A percentile compares a stretch with the other conserved stretches of the same genome.
Evolutionary conservation across 1,139 yeast species (phyloP).

Genomic region (Keqinozyma sinolaborantium): DNA sequence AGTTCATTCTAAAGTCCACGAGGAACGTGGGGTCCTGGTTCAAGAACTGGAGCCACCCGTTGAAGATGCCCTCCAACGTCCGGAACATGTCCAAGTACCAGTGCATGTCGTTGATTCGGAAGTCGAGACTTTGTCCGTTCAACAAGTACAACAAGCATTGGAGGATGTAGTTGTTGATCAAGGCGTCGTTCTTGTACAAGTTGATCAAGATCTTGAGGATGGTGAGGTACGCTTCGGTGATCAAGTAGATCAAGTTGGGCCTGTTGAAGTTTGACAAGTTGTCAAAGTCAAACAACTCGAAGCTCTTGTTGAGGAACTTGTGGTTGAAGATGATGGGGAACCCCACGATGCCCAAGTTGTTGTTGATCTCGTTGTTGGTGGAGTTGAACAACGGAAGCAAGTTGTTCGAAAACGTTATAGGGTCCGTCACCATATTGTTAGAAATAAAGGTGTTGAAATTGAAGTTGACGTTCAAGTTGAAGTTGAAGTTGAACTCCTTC

Average conservation of each 20-base stretch:
- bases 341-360: conserved; percentile 40
- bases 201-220: conserved; percentile 29
- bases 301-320: conserved; percentile 16
- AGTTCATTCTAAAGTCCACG: conserved; percentile 6
- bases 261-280: conserved; percentile 4
- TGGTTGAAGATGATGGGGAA: conserved; percentile 42
- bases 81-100: conserved; percentile 12
- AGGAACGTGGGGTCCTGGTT: not conserved
- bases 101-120: conserved; percentile 6
- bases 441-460: conserved; percentile 9
- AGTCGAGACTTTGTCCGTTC: conserved; percentile 12
- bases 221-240: conserved; percentile 40
- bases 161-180: conserved; percentile 24
- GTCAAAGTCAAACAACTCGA: conserved; percentile 4
- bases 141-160: conserved; percentile 26
- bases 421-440: conserved; percentile 9
- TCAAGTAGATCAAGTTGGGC: conserved; percentile 16
- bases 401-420: conserved; percentile 9
- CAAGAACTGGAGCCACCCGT: conserved; percentile 14
- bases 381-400: conserved; percentile 20
- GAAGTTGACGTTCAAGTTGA: conserved; percentile 8
- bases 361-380: conserved; percentile 27
- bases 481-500: conserved; percentile 31
- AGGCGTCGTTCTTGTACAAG: conserved; percentile 15
- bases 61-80: conserved; percentile 15